A percentile compares a stretch with the other conserved stretches of the same genome.
These are phyloP conservation scores for Euphorbia pulcherrima DNA, from an alignment of 345 rosid genomes.

Conservation along the genomic window DNA sequence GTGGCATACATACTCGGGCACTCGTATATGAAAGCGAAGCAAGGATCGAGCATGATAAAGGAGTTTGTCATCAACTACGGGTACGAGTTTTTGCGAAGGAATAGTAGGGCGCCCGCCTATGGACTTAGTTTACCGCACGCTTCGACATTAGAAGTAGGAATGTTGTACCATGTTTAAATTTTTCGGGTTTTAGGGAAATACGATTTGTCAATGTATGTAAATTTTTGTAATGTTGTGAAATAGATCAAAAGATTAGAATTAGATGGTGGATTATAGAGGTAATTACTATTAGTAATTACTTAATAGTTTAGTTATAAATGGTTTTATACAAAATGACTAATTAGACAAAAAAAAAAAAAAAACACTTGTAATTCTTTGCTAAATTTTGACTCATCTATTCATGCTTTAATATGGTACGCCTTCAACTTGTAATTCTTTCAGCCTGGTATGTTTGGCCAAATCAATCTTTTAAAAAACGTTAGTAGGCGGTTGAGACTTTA, in stretches of 20 bases:
- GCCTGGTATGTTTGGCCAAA: no score
- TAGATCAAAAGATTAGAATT: conserved; percentile 19
- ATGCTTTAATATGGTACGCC: no score
- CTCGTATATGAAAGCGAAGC: conserved; percentile 69
- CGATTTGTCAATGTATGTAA: conserved; percentile 2
- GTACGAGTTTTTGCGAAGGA: conserved; percentile 84
- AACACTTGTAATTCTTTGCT: no score
- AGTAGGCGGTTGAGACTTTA: no score
- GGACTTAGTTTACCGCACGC: conserved; percentile 63
- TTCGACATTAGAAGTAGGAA: conserved; percentile 88
- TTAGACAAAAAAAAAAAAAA: no score
- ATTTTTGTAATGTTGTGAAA: conserved; percentile 25
- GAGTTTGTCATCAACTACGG: conserved; percentile 59
- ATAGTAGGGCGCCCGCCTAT: conserved; percentile 52
- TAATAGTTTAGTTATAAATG: background rate
- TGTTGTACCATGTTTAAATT: conserved; percentile 65
- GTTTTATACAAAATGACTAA: no score
- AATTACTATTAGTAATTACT: no score
- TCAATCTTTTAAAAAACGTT: no score
- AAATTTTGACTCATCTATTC: no score
- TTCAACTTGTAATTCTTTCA: no score
- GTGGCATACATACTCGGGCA: conserved; percentile 86
- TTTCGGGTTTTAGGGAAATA: background rate
- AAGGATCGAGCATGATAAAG: conserved; percentile 67
- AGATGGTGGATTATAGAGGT: conserved; percentile 14